Percentiles rank a stretch among this genome's conserved stretches.
Conservation (phyloP, 495 filamentous ascomycete species). For the Elaphomyces granulatus region DNA sequence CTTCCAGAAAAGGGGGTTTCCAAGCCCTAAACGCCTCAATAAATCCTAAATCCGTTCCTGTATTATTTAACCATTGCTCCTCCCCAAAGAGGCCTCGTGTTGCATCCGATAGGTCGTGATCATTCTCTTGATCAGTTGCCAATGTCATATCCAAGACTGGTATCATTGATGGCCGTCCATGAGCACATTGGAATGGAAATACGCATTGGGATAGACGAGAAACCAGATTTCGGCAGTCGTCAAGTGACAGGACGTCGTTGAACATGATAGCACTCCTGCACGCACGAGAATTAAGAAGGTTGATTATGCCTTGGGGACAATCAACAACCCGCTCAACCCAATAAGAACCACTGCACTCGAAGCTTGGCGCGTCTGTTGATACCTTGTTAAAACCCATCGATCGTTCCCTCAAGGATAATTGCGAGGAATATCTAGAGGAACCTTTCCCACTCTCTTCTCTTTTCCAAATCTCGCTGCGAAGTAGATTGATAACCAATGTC, state of each 20-base stretch:
- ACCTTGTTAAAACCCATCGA: not conserved
- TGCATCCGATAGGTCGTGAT: slow-evolving; percentile 1
- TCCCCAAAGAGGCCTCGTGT: slow-evolving; percentile 3
- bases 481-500: slow-evolving; percentile 48
- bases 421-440: not conserved
- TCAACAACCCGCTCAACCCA: slow-evolving; percentile 48
- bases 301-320: slow-evolving; percentile 67
- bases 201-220: slow-evolving; percentile 46
- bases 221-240: slow-evolving; percentile 55
- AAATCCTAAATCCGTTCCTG: slow-evolving; percentile 4
- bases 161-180: slow-evolving; percentile 67
- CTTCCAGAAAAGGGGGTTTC: not conserved
- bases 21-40: slow-evolving; percentile 11
- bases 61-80: slow-evolving; percentile 8
- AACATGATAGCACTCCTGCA: slow-evolving; percentile 96
- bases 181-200: slow-evolving; percentile 90
- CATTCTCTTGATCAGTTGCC: slow-evolving; percentile 2
- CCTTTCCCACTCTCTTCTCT: slow-evolving; percentile 20
- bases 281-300: slow-evolving; percentile 78
- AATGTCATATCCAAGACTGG: slow-evolving; percentile 47
- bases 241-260: slow-evolving; percentile 56
- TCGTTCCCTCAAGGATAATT: no score
- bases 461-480: slow-evolving; percentile 63
- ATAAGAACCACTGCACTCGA: not conserved
- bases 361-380: not conserved